Percentiles rank a stretch among this genome's conserved stretches.
These are phyloP conservation scores for Aspergillus steynii DNA, from an alignment of 495 filamentous ascomycete species.

Conservation along the genomic window DNA sequence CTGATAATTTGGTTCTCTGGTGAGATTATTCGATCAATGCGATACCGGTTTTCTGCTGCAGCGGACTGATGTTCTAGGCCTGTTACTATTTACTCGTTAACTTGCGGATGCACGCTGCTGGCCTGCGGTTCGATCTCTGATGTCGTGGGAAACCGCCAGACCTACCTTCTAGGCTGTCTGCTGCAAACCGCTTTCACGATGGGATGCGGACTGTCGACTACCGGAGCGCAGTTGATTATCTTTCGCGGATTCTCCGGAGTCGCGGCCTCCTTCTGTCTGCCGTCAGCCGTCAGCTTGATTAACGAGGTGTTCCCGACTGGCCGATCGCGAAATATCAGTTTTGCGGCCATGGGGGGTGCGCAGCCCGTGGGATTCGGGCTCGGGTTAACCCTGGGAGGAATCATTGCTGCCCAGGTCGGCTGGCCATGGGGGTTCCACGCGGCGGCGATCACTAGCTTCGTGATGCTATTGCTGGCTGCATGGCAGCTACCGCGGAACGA, in stretches of 20 bases:
- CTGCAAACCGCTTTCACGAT: constrained; percentile 44
- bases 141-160: constrained; percentile 45
- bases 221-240: constrained; percentile 47
- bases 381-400: constrained; percentile 46
- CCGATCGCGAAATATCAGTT: constrained; percentile 43
- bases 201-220: constrained; percentile 43
- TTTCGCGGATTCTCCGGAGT: constrained; percentile 54
- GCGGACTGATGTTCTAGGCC: constrained; percentile 29
- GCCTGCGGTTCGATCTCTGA: constrained; percentile 53
- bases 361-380: constrained; percentile 49
- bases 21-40: neutral
- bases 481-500: constrained; percentile 31
- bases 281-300: constrained; percentile 50
- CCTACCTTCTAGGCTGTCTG: constrained; percentile 46
- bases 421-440: constrained; percentile 50
- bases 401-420: constrained; percentile 46
- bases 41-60: neutral
- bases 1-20: neutral
- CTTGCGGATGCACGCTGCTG: constrained; percentile 46
- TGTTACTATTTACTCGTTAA: constrained; percentile 44
- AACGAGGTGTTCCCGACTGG: constrained; percentile 40
- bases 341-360: constrained; percentile 43
- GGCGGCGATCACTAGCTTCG: constrained; percentile 37
- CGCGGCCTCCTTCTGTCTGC: constrained; percentile 51
- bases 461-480: constrained; percentile 33